Evolutionary conservation across 2,329 filamentous ascomycete genomes (phyloP).

Genomic region (Fusarium sp.): DNA sequence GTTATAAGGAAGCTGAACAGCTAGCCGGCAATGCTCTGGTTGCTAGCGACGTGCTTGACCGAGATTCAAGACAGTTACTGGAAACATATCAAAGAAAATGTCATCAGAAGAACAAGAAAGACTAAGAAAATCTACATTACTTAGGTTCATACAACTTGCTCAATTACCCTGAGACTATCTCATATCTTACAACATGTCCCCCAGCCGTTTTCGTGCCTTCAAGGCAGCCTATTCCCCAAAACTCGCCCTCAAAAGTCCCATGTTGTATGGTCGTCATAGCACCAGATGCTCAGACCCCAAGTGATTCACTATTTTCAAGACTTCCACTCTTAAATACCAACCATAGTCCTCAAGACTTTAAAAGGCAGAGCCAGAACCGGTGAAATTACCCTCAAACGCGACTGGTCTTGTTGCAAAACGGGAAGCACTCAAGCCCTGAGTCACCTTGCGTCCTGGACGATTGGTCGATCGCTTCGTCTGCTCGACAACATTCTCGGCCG

Average conservation of each 20-base stretch:
- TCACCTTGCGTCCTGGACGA: background rate
- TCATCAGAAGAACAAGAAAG: slow-evolving; percentile 46
- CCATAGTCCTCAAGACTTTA: slow-evolving; percentile 7
- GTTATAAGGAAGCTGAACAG: slow-evolving; percentile 60
- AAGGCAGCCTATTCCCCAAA: slow-evolving; percentile 9
- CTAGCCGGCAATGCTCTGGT: slow-evolving; percentile 57
- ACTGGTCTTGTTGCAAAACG: slow-evolving; percentile 27
- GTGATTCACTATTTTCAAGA: background rate
- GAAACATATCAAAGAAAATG: slow-evolving; percentile 60
- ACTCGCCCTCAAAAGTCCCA: background rate
- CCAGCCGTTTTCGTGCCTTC: background rate
- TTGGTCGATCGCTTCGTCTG: background rate
- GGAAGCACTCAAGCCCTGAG: slow-evolving; percentile 37
- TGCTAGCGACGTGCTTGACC: slow-evolving; percentile 56
- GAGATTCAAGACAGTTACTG: slow-evolving; percentile 58
- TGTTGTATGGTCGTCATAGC: background rate
- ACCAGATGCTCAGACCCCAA: too few species aligned
- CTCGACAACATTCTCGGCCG: background rate
- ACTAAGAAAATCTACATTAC: slow-evolving; percentile 6
- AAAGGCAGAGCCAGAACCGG: slow-evolving; percentile 14
- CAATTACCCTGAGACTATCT: slow-evolving; percentile 13
- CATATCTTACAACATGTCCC: slow-evolving; percentile 23
- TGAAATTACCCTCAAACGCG: slow-evolving; percentile 24
- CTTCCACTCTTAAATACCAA: background rate
- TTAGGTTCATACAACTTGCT: slow-evolving; percentile 6